Conservation (phyloP, 768 basidiomycete genomes). For the Russula brevipes region DNA sequence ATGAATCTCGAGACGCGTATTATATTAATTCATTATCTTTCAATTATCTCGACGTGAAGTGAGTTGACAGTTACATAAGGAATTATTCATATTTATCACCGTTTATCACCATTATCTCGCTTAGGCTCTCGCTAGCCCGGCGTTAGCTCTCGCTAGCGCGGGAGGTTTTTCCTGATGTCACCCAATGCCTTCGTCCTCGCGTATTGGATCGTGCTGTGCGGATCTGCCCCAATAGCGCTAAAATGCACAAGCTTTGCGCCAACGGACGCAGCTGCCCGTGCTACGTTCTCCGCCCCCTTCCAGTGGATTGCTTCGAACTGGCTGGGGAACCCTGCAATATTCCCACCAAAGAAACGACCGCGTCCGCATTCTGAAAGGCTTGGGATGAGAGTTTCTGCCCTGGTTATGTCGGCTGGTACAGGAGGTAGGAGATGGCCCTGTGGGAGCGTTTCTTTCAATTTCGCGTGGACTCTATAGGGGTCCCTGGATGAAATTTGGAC, state of each 20-base stretch:
- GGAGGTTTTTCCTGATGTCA: too few relatives aligned
- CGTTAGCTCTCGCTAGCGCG: too few relatives aligned
- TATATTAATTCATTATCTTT: too few relatives aligned
- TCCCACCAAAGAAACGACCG: constrained; percentile 66
- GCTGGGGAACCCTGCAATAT: constrained; percentile 52
- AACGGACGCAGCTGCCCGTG: constrained; percentile 43
- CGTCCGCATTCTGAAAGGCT: constrained; percentile 51
- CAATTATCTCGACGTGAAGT: too few relatives aligned
- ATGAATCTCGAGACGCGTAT: too few relatives aligned
- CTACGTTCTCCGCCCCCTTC: constrained; percentile 64
- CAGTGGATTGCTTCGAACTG: constrained; percentile 59
- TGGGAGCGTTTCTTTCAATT: constrained; percentile 30
- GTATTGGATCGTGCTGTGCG: constrained; percentile 53
- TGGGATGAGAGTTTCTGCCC: constrained; percentile 40
- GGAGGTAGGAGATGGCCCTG: constrained; percentile 41
- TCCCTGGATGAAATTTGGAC: constrained; percentile 59
- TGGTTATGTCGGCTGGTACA: constrained; percentile 51
- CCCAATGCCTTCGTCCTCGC: constrained; percentile 57
- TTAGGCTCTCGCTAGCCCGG: too few relatives aligned
- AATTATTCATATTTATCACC: too few relatives aligned
- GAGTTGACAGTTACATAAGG: too few relatives aligned
- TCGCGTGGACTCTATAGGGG: constrained; percentile 41
- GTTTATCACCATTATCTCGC: too few relatives aligned
- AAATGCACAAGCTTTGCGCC: constrained; percentile 61
- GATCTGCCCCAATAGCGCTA: constrained; percentile 72